Conservation (phyloP, 2,329 filamentous ascomycete species). For the Fusarium stilboides region DNA sequence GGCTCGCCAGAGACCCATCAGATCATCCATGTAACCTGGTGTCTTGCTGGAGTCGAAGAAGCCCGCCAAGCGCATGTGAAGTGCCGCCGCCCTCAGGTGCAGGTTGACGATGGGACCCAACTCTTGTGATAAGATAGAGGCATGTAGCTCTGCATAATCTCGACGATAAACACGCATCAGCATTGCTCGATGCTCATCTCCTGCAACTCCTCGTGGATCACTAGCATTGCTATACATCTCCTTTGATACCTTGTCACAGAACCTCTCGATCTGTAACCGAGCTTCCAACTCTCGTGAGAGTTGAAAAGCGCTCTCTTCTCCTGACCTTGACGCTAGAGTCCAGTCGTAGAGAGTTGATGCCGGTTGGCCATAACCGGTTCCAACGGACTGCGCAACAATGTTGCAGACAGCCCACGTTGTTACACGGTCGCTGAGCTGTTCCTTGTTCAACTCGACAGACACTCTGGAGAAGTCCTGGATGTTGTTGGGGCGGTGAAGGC, state of each 20-base stretch:
- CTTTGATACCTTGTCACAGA: constrained; percentile 83
- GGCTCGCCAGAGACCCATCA: constrained; percentile 82
- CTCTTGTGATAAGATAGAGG: constrained; percentile 71
- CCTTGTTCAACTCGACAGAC: constrained; percentile 80
- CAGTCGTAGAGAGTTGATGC: constrained; percentile 84
- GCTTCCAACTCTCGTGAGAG: constrained; percentile 75
- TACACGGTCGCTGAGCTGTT: constrained; percentile 84
- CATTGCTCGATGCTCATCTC: constrained; percentile 77
- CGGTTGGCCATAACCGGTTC: constrained; percentile 87
- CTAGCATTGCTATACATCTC: constrained; percentile 85
- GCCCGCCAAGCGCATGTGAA: constrained; percentile 83
- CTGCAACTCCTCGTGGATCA: constrained; percentile 78
- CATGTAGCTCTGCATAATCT: constrained; percentile 75
- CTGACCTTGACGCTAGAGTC: constrained; percentile 75
- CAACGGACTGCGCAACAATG: constrained; percentile 84
- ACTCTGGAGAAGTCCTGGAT: constrained; percentile 87
- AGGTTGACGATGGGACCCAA: constrained; percentile 73
- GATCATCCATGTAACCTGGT: constrained; percentile 79
- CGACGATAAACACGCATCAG: constrained; percentile 76
- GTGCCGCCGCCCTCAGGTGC: constrained; percentile 79
- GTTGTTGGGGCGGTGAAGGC: constrained; percentile 84
- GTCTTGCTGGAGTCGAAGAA: constrained; percentile 86
- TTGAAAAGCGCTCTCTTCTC: constrained; percentile 72
- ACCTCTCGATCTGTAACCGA: constrained; percentile 79
- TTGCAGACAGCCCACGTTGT: constrained; percentile 90